Evolutionary conservation across 129 eudicot genomes (phyloP).

Genomic region (Artemisia annua): DNA sequence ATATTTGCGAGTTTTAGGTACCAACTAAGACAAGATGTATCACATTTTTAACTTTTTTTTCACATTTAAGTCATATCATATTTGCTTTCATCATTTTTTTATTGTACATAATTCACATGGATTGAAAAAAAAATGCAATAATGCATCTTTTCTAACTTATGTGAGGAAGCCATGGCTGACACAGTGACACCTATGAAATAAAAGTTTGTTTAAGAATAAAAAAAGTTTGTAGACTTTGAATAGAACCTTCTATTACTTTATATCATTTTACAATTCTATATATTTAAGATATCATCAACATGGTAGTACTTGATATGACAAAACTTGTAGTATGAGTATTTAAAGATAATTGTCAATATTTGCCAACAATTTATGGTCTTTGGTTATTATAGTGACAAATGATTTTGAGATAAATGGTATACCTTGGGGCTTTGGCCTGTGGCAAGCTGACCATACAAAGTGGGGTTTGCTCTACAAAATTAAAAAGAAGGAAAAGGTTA

Average conservation of each 20-base stretch:
- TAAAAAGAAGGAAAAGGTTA: neutral
- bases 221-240: neutral
- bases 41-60: too few species aligned
- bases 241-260: neutral
- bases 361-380: neutral
- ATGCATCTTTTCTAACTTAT: neutral
- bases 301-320: neutral
- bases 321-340: neutral
- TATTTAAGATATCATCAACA: too few species aligned
- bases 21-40: too few species aligned
- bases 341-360: too few species aligned
- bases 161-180: neutral
- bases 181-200: too few species aligned
- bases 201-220: neutral
- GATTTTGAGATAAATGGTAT: neutral
- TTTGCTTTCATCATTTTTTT: too few species aligned
- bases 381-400: neutral
- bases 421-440: conserved; percentile 92
- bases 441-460: conserved; percentile 64
- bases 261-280: neutral
- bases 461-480: conserved; percentile 63
- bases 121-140: neutral
- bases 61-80: too few species aligned
- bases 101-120: too few species aligned
- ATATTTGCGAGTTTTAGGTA: too few species aligned